Conservation (phyloP, 1,139 yeast species). For the Yamadazyma blattariae region DNA sequence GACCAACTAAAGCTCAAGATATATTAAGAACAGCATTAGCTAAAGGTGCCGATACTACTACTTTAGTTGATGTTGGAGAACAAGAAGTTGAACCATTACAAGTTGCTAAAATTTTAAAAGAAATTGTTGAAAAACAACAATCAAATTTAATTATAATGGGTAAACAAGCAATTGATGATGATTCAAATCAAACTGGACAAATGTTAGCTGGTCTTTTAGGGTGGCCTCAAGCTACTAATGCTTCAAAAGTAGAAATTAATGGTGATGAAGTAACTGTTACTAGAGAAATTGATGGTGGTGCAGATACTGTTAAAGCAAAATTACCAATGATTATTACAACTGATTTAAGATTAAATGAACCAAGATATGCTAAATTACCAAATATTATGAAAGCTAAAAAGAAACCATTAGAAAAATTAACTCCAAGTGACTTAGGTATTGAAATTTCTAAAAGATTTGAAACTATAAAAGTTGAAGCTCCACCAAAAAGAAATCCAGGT, state of each 20-base stretch:
- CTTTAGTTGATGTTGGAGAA: constrained; percentile 78
- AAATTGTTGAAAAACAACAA: constrained; percentile 66
- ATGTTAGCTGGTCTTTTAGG: constrained; percentile 89
- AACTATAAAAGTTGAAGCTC: constrained; percentile 76
- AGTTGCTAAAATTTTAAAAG: constrained; percentile 80
- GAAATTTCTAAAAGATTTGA: constrained; percentile 65
- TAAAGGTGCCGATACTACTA: constrained; percentile 87
- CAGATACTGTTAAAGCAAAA: constrained; percentile 73
- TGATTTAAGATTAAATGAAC: constrained; percentile 89
- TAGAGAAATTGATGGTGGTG: constrained; percentile 94
- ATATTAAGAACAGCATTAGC: constrained; percentile 87
- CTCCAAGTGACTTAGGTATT: constrained; percentile 68
- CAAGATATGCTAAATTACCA: constrained; percentile 90
- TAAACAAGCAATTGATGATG: constrained; percentile 96
- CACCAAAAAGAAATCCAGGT: constrained; percentile 81
- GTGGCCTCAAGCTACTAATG: constrained; percentile 99
- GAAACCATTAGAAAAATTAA: constrained; percentile 78
- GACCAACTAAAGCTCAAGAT: constrained; percentile 85
- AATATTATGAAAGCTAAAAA: constrained; percentile 98
- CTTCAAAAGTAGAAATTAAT: constrained; percentile 75
- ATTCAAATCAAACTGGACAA: constrained; percentile 95
- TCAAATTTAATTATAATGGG: constrained; percentile 85
- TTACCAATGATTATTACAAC: constrained; percentile 88
- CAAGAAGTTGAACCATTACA: constrained; percentile 80
- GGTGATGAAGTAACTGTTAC: constrained; percentile 69